Conservation (phyloP, 371 early-diverging fungal genomes). For the Mortierella sp. region DNA sequence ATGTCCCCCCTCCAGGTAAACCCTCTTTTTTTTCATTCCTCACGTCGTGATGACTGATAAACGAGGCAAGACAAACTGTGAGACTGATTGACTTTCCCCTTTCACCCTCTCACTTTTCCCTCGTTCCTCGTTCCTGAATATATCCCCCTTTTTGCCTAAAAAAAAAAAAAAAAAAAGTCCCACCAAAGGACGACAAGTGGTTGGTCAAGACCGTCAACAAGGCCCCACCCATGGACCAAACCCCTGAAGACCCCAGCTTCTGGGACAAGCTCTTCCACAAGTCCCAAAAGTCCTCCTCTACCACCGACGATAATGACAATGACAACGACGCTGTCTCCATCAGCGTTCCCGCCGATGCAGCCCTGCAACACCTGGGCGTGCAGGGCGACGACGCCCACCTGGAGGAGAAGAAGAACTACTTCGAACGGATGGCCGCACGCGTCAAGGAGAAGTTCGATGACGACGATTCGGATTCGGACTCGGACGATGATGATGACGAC, state of each 20-base stretch:
- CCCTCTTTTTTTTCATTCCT: not conserved
- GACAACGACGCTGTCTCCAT: slow-evolving; percentile 31
- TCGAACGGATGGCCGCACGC: slow-evolving; percentile 45
- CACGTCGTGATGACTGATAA: not conserved
- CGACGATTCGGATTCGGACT: slow-evolving; percentile 40
- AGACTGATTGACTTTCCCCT: not conserved
- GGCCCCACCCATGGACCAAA: slow-evolving; percentile 28
- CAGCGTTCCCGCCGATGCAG: slow-evolving; percentile 43
- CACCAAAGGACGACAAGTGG: slow-evolving; percentile 45
- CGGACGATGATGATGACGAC: slow-evolving; percentile 25
- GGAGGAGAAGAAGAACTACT: slow-evolving; percentile 47
- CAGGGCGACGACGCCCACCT: slow-evolving; percentile 36
- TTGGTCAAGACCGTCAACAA: slow-evolving; percentile 49
- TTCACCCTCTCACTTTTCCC: not conserved
- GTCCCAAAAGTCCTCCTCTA: not conserved
- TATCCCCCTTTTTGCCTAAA: not conserved
- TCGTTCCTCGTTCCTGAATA: not conserved
- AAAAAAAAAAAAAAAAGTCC: slow-evolving; percentile 11
- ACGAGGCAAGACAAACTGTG: not conserved
- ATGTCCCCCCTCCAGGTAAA: slow-evolving; percentile 50
- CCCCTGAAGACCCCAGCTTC: slow-evolving; percentile 29
- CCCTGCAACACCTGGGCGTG: slow-evolving; percentile 37
- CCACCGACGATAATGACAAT: not conserved
- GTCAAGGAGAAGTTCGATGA: slow-evolving; percentile 55
- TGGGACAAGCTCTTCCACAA: slow-evolving; percentile 43